phyloP scores from a whole-genome alignment of 169 alveolate genomes.

The Plasmodium gallinaceum region DNA sequence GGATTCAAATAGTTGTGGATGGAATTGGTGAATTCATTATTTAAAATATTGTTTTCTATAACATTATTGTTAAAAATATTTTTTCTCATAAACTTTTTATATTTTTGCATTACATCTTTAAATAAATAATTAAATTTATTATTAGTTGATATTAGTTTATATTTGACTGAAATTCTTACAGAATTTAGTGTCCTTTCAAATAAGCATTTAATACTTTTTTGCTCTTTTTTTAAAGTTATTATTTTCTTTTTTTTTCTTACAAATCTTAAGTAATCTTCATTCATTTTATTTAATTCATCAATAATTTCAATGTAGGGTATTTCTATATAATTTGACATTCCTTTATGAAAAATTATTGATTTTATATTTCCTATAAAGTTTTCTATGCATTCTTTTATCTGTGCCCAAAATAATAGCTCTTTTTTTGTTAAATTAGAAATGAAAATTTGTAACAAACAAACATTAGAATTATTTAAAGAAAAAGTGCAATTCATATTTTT shows the following conservation, averaged over 20 bases:
- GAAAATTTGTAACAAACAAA: conserved; percentile 60
- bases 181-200: conserved; percentile 70
- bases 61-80: not conserved
- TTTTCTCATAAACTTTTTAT: conserved; percentile 46
- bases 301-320: conserved; percentile 50
- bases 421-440: conserved; percentile 53
- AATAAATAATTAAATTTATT: conserved; percentile 33
- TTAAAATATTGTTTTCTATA: not conserved
- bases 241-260: conserved; percentile 54
- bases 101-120: conserved; percentile 44
- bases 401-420: conserved; percentile 49
- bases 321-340: conserved; percentile 34
- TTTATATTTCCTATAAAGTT: conserved; percentile 44
- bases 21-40: not conserved
- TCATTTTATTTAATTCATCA: conserved; percentile 5
- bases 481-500: not conserved
- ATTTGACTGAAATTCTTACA: conserved; percentile 58
- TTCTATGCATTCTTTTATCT: conserved; percentile 30
- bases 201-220: conserved; percentile 45
- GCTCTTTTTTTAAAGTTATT: conserved; percentile 19
- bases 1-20: conserved; percentile 43
- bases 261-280: not conserved
- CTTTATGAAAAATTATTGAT: conserved; percentile 12
- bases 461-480: not conserved
- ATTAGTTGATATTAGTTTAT: conserved; percentile 9